Conservation (phyloP, 805 yeast genomes). For the Candida patagonica region DNA sequence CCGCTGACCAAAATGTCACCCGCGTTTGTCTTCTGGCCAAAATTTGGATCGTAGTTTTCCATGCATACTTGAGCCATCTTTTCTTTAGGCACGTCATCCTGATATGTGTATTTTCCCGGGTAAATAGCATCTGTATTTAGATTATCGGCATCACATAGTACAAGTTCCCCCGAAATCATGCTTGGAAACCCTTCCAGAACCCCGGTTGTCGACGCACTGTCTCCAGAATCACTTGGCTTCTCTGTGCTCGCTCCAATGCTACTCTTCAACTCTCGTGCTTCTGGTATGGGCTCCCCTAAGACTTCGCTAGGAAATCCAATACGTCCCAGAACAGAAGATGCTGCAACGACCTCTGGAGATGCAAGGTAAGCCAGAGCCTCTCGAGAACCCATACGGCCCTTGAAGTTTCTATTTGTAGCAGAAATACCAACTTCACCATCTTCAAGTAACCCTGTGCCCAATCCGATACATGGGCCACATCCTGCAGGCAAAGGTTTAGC, state of each 20-base stretch:
- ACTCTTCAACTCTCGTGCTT: conserved; percentile 44
- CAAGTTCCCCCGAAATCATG: conserved; percentile 80
- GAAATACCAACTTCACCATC: conserved; percentile 98
- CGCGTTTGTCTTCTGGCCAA: conserved; percentile 67
- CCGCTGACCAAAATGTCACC: conserved; percentile 91
- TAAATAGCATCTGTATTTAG: conserved; percentile 97
- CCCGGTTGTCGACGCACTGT: conserved; percentile 44
- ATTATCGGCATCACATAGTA: conserved; percentile 88
- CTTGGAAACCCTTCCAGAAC: conserved; percentile 88
- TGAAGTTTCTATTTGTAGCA: conserved; percentile 97
- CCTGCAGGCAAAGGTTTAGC: conserved; percentile 95
- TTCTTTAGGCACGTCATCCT: conserved; percentile 89
- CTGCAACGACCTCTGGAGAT: conserved; percentile 97
- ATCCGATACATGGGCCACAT: conserved; percentile 98
- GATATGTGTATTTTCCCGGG: conserved; percentile 98
- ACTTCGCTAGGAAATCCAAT: conserved; percentile 90
- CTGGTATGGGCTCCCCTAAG: conserved; percentile 44
- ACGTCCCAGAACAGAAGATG: conserved; percentile 91
- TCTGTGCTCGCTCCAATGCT: conserved; percentile 22
- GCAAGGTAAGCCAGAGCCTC: conserved; percentile 95
- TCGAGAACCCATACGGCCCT: conserved; percentile 98
- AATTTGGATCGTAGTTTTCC: conserved; percentile 96
- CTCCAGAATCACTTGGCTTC: conserved; percentile 26
- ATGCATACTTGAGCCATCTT: conserved; percentile 98
- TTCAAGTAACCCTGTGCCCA: conserved; percentile 87